These are phyloP conservation scores for Datura wrightii DNA, from an alignment of 257 asterid genomes.

Conservation along the genomic window DNA sequence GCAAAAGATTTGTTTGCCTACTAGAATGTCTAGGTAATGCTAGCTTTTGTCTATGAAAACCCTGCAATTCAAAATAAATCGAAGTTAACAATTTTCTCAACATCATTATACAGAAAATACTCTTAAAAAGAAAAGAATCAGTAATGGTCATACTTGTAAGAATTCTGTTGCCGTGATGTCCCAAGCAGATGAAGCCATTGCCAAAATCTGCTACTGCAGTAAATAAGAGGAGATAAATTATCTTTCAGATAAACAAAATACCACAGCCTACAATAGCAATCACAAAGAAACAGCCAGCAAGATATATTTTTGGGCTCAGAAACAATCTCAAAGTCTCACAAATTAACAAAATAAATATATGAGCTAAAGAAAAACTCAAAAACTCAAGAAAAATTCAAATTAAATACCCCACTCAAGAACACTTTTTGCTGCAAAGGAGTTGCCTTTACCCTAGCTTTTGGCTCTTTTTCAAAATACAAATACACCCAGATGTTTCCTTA, in stretches of 20 bases:
- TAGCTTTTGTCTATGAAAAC: conserved; percentile 58
- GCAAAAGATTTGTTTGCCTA: conserved; percentile 50
- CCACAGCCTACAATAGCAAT: background rate
- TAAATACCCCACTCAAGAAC: conserved; percentile 6
- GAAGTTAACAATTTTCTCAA: background rate
- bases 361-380: background rate
- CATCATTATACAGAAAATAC: conserved; percentile 11
- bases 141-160: conserved; percentile 50
- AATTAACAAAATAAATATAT: background rate
- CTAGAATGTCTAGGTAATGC: conserved; percentile 50
- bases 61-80: conserved; percentile 43
- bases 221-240: background rate
- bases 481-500: background rate
- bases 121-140: background rate
- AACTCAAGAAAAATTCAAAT: background rate
- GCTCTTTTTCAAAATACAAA: background rate
- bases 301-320: background rate
- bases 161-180: conserved; percentile 68
- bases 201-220: conserved; percentile 3
- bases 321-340: background rate
- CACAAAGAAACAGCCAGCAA: background rate
- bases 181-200: conserved; percentile 65
- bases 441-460: background rate
- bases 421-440: background rate
- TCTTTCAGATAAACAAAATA: background rate